Evolutionary conservation across 345 rosid genomes (phyloP), one percentile per base, ranked within the genome.

Genomic region (Citrus inodora): DNA sequence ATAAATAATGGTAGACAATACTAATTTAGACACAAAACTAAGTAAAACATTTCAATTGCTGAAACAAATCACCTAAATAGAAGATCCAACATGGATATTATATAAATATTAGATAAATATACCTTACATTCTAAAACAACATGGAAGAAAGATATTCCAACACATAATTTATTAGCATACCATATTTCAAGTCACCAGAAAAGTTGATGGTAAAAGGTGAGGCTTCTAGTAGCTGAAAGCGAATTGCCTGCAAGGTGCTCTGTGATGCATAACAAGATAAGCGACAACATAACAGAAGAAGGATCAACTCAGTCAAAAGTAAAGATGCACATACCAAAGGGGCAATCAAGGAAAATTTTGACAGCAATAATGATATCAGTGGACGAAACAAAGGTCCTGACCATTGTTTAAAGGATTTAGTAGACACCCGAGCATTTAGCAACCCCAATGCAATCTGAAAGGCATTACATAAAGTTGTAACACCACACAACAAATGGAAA

Each of bases 121-220:
- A 3, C 6, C 58, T 16, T 19, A 53, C 8, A 16, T 19, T 17
- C 58, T 53, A 17, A 53, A 16, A 16, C 58, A 59, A 65, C 82
- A 40, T 35, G 58, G 55, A 58, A 38, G 53, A 72, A 55, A 74
- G 13, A 30, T 59, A 27, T 76, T 75, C 16, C 14, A 33, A 73
- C 27, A 37, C 38, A 68, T 46, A 16, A 66, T 16, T 16, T 58
- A n/a, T 74, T 5, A 53, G 71, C 69, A 56, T 87, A 95, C 98
- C 94, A 76, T 87, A 91, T 90, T 95, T 95, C 81, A 95, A 87
- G 85, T 95, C 98, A 68, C 98, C 98, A n/a, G 93, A 77, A 82
- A 86, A 95, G 81, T 91, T 81, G 17, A 95, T 87, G 83, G 78
- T 76, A 64, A 77, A 86, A 27, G 97, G 94, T 59, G 98, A 82